A percentile compares a stretch with the other conserved stretches of the same genome.
These are phyloP conservation scores for Fusarium sororula DNA, from an alignment of 2,329 filamentous ascomycete genomes.

Conservation along the genomic window DNA sequence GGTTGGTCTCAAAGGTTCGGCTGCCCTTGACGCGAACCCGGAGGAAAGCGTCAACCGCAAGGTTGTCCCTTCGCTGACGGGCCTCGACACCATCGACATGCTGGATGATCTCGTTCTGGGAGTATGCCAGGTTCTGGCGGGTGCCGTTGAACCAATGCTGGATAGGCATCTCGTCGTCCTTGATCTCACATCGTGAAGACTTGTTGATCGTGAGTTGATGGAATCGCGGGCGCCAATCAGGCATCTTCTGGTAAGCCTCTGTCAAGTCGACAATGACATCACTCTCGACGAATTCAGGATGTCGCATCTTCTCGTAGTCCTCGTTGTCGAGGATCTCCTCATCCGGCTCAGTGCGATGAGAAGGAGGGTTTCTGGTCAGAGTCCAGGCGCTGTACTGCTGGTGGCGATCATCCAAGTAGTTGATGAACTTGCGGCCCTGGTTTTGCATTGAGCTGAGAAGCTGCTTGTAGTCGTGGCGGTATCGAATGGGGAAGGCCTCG, in stretches of 20 bases:
- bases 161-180: conserved; percentile 50
- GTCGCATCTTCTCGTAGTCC: conserved; percentile 47
- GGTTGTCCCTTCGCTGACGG: conserved; percentile 50
- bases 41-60: conserved; percentile 48
- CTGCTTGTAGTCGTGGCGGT: conserved; percentile 47
- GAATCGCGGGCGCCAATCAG: conserved; percentile 49
- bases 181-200: conserved; percentile 43
- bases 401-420: conserved; percentile 49
- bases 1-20: conserved; percentile 47
- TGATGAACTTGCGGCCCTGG: conserved; percentile 47
- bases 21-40: conserved; percentile 48
- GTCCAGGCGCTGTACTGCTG: conserved; percentile 55
- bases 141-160: conserved; percentile 50
- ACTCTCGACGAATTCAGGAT: conserved; percentile 53
- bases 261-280: conserved; percentile 55
- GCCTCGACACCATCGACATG: conserved; percentile 48
- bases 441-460: conserved; percentile 46
- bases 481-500: conserved; percentile 52
- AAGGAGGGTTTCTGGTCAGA: conserved; percentile 49
- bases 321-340: conserved; percentile 46
- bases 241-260: conserved; percentile 52
- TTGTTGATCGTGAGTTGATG: conserved; percentile 45
- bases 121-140: conserved; percentile 45
- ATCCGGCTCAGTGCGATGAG: conserved; percentile 39
- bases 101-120: conserved; percentile 49